Conservation (phyloP, 495 filamentous ascomycete genomes). For the Bryoglossum gracile region DNA sequence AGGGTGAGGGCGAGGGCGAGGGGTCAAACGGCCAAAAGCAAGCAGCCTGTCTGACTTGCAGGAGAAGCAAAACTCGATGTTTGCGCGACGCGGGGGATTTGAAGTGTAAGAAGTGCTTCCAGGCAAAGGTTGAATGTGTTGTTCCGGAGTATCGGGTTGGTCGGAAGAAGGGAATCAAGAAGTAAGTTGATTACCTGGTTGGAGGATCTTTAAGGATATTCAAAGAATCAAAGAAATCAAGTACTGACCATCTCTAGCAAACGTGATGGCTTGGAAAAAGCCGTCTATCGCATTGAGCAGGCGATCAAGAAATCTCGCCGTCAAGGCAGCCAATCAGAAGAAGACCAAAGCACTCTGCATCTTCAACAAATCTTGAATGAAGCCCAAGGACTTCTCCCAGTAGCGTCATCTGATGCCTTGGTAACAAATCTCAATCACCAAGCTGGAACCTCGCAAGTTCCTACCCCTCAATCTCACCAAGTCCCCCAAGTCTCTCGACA, state of each 20-base stretch:
- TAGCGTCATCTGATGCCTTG: constrained; percentile 17
- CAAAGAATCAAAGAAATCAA: background rate
- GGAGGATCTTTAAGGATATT: too few species aligned
- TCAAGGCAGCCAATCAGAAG: constrained; percentile 40
- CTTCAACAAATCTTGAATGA: constrained; percentile 49
- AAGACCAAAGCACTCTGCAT: constrained; percentile 46
- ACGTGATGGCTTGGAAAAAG: constrained; percentile 64
- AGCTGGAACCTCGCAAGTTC: background rate
- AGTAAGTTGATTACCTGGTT: constrained; percentile 44
- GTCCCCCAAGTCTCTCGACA: background rate
- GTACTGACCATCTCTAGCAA: constrained; percentile 41
- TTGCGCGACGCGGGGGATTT: constrained; percentile 41
- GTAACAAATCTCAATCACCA: constrained; percentile 16
- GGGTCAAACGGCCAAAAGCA: constrained; percentile 30
- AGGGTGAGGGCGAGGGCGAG: constrained; percentile 18
- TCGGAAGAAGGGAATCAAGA: constrained; percentile 67
- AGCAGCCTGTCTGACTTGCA: constrained; percentile 61
- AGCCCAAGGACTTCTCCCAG: constrained; percentile 33
- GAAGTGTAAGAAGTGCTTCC: constrained; percentile 56
- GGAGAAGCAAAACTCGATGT: constrained; percentile 63
- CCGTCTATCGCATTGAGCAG: constrained; percentile 65
- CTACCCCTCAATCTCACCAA: too few species aligned
- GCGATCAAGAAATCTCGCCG: constrained; percentile 56
- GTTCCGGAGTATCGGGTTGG: constrained; percentile 63
- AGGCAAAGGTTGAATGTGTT: constrained; percentile 50